Percentiles rank a stretch among this genome's conserved stretches.
Evolutionary conservation across 805 yeast species (phyloP).

Genomic region (Wickerhamomyces alni): DNA sequence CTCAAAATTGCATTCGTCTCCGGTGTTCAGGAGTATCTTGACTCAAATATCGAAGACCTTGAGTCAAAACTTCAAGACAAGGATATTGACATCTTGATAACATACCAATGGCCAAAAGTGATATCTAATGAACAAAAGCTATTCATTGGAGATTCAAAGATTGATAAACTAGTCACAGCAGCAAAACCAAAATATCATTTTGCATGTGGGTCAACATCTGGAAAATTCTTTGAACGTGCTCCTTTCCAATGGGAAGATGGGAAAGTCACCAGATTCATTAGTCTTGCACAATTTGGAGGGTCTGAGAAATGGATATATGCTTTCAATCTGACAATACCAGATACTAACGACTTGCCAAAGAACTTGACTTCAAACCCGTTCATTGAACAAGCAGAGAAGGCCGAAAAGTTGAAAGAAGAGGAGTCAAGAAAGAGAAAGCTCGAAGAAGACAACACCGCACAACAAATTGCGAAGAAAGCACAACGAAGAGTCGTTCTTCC

Average conservation of each 20-base stretch:
- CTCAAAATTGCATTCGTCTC: conserved; percentile 41
- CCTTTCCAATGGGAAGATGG: conserved; percentile 54
- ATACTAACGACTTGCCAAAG: conserved; percentile 13
- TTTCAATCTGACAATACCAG: conserved; percentile 33
- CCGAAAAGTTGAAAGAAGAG: conserved; percentile 1
- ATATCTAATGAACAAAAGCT: conserved; percentile 40
- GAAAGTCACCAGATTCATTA: conserved; percentile 53
- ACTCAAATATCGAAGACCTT: conserved; percentile 22
- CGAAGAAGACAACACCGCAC: conserved; percentile 5
- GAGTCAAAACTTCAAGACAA: conserved; percentile 16
- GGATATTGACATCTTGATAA: conserved; percentile 49
- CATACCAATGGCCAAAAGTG: conserved; percentile 54
- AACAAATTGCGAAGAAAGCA: conserved; percentile 6
- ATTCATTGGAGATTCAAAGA: conserved; percentile 36
- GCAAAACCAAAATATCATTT: conserved; percentile 65
- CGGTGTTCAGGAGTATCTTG: conserved; percentile 21
- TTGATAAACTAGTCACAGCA: conserved; percentile 41
- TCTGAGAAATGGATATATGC: conserved; percentile 73
- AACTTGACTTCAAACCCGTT: conserved; percentile 29
- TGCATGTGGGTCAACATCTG: conserved; percentile 43
- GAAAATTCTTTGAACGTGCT: conserved; percentile 45
- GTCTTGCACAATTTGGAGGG: conserved; percentile 54
- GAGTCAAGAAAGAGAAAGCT: conserved; percentile 9
- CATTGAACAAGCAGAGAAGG: conserved; percentile 1
- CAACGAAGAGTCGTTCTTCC: conserved; percentile 45